These are phyloP conservation scores for Calonectria multiphialidica DNA, from an alignment of 2,329 filamentous ascomycete species.

Conservation along the genomic window DNA sequence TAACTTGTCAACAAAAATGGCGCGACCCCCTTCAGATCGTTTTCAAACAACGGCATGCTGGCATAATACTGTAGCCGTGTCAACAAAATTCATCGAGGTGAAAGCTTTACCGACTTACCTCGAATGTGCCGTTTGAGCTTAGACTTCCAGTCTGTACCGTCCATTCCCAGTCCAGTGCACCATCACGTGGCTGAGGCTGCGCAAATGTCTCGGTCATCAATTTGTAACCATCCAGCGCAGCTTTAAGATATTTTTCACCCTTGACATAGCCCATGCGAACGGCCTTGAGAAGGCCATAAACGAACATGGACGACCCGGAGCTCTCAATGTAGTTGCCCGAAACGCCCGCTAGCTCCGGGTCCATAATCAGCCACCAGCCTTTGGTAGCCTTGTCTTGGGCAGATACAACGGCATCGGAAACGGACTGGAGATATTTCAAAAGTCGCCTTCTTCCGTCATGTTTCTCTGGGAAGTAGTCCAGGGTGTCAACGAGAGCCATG, in stretches of 20 bases:
- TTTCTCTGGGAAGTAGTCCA: background rate
- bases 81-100: accelerated
- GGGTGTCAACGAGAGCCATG: background rate
- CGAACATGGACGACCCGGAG: background rate
- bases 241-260: background rate
- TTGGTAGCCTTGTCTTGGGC: background rate
- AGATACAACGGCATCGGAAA: background rate
- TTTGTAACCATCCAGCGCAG: background rate
- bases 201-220: background rate
- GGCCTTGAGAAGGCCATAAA: background rate
- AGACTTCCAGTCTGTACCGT: background rate
- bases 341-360: background rate
- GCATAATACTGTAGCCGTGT: background rate
- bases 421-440: background rate
- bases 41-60: background rate
- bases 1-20: background rate
- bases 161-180: background rate
- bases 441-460: background rate
- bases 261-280: background rate
- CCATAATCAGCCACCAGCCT: slow-evolving; percentile 1
- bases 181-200: background rate
- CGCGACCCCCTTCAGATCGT: background rate
- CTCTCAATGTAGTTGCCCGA: background rate
- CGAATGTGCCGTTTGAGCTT: background rate
- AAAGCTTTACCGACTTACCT: background rate